Base-by-base conservation (phyloP, 495 filamentous ascomycete genomes). In the Talaromyces wortmannii region DNA sequence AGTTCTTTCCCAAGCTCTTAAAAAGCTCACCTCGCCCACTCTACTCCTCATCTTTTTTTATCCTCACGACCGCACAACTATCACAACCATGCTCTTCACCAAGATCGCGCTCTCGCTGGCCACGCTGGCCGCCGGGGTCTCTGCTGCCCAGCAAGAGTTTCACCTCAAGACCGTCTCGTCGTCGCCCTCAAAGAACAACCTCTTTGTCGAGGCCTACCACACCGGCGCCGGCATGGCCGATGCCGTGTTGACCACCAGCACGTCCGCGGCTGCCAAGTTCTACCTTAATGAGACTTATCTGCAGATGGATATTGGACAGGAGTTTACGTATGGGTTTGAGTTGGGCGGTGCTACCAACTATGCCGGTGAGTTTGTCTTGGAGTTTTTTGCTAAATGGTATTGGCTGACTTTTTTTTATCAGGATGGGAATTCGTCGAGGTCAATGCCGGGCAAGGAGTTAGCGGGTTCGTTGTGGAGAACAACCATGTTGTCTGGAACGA, bases 151-250 rank as follows among this genome's bases (percentile, higher is more conserved):
- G 4, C 62, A 62, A 17, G 55, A 61, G 15, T 80, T 78, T 61
- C 63, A 69, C 50, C 65, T 80, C 30, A 77, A 77, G 64, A 76
- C 74, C 3, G 68, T 62, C 13, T 61, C 73, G 18, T 47, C 40
- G 8, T 66, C 67, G 53, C 31, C 62, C 1, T 53, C 66, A 0
- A 65, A 71, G 59, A 74, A 76, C 58, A 55, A 71, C 50, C 75
- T 79, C 50, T 79, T 73, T 44, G 65, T 78, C 46, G 64, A 67
- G n/a, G 59, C 66, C 57, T 79, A 78, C 55, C 76, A 79, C 66
- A 77, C 74, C 6, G 77, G 76, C 29, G 74, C 76, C 8, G 77
- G 72, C 10, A 50, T 73, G 15, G 73, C 68, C 45, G 77, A 80
- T 58, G 71, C 71, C 42, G 71, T 76, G 2, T 66, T 82, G 31